These are phyloP conservation scores for Elsinoe perseae DNA, from an alignment of 2,329 filamentous ascomycete species.

Conservation along the genomic window DNA sequence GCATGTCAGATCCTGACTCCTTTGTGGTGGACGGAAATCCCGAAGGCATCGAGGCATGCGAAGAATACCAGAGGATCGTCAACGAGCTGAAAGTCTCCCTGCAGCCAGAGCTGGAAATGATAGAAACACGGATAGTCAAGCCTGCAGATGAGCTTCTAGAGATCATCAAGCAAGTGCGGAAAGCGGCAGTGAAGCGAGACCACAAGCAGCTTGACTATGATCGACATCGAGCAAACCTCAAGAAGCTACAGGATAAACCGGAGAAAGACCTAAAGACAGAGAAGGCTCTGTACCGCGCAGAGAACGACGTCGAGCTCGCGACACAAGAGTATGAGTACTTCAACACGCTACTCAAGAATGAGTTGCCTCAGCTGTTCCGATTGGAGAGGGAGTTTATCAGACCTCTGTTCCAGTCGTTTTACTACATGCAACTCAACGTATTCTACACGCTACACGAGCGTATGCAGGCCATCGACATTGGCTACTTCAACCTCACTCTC, in stretches of 20 bases:
- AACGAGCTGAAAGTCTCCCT: constrained; percentile 82
- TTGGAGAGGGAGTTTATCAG: constrained; percentile 93
- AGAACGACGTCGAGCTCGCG: constrained; percentile 80
- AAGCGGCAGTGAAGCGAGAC: constrained; percentile 79
- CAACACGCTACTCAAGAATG: constrained; percentile 93
- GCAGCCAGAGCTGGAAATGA: constrained; percentile 92
- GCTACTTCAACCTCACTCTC: constrained; percentile 87
- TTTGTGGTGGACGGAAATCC: constrained; percentile 76
- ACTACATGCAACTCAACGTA: constrained; percentile 99
- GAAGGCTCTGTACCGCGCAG: constrained; percentile 92
- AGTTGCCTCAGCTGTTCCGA: constrained; percentile 81
- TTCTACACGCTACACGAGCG: constrained; percentile 97
- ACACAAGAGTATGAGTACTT: constrained; percentile 98
- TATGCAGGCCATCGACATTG: constrained; percentile 96
- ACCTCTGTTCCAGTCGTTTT: constrained; percentile 96
- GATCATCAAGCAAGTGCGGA: constrained; percentile 91
- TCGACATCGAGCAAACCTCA: constrained; percentile 70
- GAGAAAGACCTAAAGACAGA: constrained; percentile 94
- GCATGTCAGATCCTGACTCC: constrained; percentile 85
- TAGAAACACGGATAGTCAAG: constrained; percentile 80
- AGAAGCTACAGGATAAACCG: constrained; percentile 97
- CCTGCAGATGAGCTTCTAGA: constrained; percentile 90
- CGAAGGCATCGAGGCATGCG: constrained; percentile 88
- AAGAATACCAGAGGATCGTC: constrained; percentile 90
- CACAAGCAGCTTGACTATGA: constrained; percentile 98